Base-by-base conservation (phyloP, 148 eudicot genomes). In the Camellia japonica region DNA sequence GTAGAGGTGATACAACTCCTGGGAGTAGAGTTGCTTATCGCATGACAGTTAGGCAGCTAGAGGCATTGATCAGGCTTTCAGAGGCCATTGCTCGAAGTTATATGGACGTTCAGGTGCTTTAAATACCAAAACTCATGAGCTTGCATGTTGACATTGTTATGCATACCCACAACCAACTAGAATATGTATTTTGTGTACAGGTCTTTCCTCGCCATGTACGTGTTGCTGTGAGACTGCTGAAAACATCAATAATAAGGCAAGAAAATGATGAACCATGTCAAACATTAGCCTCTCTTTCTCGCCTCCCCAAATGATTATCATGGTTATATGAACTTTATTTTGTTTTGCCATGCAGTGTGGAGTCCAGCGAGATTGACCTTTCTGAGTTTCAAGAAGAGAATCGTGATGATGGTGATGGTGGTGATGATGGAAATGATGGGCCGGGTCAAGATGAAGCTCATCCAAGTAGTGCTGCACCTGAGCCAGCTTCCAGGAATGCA, bases 31-130 rank as follows among this genome's bases (percentile, higher is more conserved):
- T 94, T 85, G 99, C 99, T 75, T 96, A 94, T 85, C 91, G 99
- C 72, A 96, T 96, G 99, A 96, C 99, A 13, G 98, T 96, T 54
- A 92, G 99, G 81, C 99, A 96, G 80, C 90, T 96, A 63, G 99
- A 96, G 90, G 98, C 98, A 71, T 84, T 96, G 79, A 87, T 96
- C 85, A 88, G 99, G 78, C 92, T 96, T 23, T 96, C 98, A 73
- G 99, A 96, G 83, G 97, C 99, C 61, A 89, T 94, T 87, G 99
- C 99, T 73, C 85, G 98, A 71, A 78, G 94, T 80, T 79, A 91
- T 84, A 74, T 96, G 80, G 99, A 96, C 79, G 71, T 66, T 71
- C 86, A 92, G 97, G 99, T 92, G 64, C 61, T 74, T 72, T 20
- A 62, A 71, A 49, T 30, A 79, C 67, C 47, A 44, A 59, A 64